A percentile compares a stretch with the other conserved stretches of the same genome.
phyloP scores from a whole-genome alignment of 2,329 filamentous ascomycete species.

The Periglandula ipomoeae region DNA sequence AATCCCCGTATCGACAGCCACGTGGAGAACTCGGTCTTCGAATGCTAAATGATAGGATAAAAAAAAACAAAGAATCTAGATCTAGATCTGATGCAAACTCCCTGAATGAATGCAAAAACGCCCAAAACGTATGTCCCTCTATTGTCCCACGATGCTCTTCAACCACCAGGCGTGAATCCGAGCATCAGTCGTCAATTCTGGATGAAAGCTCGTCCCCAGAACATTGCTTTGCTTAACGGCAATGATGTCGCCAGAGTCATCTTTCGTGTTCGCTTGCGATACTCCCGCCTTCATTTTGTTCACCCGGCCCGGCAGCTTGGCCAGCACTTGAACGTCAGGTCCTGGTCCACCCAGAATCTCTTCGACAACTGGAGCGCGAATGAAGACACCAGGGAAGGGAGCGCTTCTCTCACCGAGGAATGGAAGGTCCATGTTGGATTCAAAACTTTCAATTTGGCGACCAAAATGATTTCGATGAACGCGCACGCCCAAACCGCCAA shows the following conservation, averaged over 20 bases:
- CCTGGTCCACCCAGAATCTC: constrained; percentile 48
- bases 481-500: constrained; percentile 82
- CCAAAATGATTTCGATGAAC: constrained; percentile 95
- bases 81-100: neutral
- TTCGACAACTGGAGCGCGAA: constrained; percentile 88
- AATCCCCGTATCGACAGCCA: too few species aligned
- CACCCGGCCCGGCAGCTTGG: constrained; percentile 34
- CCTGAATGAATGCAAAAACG: neutral
- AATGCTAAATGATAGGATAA: too few species aligned
- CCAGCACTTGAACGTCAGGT: constrained; percentile 39
- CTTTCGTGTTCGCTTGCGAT: constrained; percentile 27
- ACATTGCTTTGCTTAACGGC: constrained; percentile 87
- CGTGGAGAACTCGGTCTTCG: too few species aligned
- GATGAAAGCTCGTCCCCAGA: constrained; percentile 91
- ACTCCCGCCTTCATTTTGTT: constrained; percentile 28
- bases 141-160: constrained; percentile 39
- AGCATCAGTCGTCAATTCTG: constrained; percentile 79
- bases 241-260: constrained; percentile 65
- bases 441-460: constrained; percentile 85
- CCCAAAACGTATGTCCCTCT: neutral
- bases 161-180: constrained; percentile 95
- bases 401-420: constrained; percentile 44
- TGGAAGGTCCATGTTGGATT: constrained; percentile 61
- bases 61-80: too few species aligned
- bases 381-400: constrained; percentile 76